A percentile compares a stretch with the other conserved stretches of the same genome.
These are phyloP conservation scores for Themeda triandra DNA, from an alignment of 176 grass and related monocot genomes.

Conservation along the genomic window DNA sequence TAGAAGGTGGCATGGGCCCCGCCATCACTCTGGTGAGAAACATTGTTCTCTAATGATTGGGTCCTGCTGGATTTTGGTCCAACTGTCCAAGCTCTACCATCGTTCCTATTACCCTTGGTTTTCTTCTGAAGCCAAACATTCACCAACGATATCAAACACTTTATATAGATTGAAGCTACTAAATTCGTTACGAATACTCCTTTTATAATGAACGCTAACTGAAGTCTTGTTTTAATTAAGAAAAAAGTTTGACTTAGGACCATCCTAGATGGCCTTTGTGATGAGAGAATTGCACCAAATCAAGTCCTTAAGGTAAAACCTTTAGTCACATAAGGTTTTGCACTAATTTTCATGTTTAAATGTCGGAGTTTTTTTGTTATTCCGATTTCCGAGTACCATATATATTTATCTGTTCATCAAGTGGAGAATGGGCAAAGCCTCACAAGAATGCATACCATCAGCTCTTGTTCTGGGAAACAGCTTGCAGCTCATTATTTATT, in stretches of 20 bases:
- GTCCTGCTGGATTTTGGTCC: background rate
- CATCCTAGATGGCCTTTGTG: background rate
- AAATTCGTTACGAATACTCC: background rate
- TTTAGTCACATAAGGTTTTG: background rate
- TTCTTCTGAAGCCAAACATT: background rate
- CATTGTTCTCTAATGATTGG: background rate
- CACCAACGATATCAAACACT: background rate
- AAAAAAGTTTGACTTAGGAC: no score
- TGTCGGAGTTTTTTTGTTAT: background rate
- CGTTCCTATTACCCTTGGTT: background rate
- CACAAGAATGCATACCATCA: background rate
- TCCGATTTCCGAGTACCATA: background rate
- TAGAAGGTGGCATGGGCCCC: background rate
- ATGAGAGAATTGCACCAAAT: background rate
- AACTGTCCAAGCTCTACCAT: background rate
- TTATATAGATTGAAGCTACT: background rate
- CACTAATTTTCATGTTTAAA: background rate
- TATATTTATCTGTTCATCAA: background rate
- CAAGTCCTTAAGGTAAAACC: background rate
- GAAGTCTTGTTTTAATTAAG: no score
- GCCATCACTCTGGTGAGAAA: no score
- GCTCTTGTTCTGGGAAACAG: background rate
- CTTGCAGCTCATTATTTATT: background rate
- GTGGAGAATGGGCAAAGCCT: no score
- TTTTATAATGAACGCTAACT: background rate